Percentiles rank a stretch among this genome's conserved stretches.
These are phyloP conservation scores for Trypanosoma brucei DNA, from an alignment of 208 protist species.

Conservation along the genomic window DNA sequence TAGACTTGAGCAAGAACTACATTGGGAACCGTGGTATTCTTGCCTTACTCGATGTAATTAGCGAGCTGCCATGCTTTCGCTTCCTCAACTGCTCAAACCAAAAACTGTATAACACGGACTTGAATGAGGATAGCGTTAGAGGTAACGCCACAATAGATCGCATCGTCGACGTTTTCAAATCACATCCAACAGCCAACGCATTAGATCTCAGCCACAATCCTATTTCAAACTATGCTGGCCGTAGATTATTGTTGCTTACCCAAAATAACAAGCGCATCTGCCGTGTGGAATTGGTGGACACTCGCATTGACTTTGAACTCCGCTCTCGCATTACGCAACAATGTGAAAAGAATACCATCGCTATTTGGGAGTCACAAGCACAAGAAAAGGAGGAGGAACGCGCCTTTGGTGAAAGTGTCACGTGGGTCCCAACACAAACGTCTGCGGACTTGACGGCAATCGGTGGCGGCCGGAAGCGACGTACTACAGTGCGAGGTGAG, in stretches of 20 bases:
- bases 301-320: slow-evolving; percentile 84
- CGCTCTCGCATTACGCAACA: slow-evolving; percentile 69
- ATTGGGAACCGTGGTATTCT: slow-evolving; percentile 86
- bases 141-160: slow-evolving; percentile 82
- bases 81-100: slow-evolving; percentile 76
- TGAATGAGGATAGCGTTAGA: slow-evolving; percentile 84
- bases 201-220: slow-evolving; percentile 84
- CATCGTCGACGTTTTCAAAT: slow-evolving; percentile 77
- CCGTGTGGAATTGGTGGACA: slow-evolving; percentile 70
- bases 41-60: slow-evolving; percentile 70
- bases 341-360: slow-evolving; percentile 83
- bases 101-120: slow-evolving; percentile 90
- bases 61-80: slow-evolving; percentile 72
- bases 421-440: slow-evolving; percentile 60
- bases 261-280: slow-evolving; percentile 79
- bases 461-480: slow-evolving; percentile 58
- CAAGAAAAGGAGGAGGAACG: slow-evolving; percentile 26
- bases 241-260: slow-evolving; percentile 75
- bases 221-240: slow-evolving; percentile 88
- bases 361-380: slow-evolving; percentile 56
- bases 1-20: slow-evolving; percentile 84
- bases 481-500: slow-evolving; percentile 76
- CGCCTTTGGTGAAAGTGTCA: slow-evolving; percentile 59
- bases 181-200: slow-evolving; percentile 70
- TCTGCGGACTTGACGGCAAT: slow-evolving; percentile 69